Evolutionary conservation across 73 alveolate genomes (phyloP).

Genomic region (Uronychia setigera): DNA sequence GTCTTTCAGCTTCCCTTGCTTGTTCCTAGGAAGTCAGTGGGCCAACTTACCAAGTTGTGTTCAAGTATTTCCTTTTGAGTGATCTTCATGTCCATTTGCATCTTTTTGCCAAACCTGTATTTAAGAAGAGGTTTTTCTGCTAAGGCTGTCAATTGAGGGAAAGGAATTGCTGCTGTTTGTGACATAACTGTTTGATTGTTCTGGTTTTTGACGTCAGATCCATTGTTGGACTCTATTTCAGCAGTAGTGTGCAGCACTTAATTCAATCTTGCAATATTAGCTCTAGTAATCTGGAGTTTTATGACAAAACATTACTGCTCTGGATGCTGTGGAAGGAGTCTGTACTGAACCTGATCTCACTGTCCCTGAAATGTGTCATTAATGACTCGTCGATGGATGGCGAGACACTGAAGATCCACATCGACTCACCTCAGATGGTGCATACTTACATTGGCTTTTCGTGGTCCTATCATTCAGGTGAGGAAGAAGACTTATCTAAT

Average conservation of each 20-base stretch:
- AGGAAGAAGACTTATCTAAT: too few species aligned
- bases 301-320: background rate
- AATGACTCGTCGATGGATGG: background rate
- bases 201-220: background rate
- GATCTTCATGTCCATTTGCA: conserved; percentile 1
- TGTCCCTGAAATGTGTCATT: background rate
- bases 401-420: background rate
- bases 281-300: background rate
- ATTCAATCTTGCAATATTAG: background rate
- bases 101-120: conserved; percentile 13
- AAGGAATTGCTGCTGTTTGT: background rate
- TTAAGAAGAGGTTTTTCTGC: background rate
- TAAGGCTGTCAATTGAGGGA: background rate
- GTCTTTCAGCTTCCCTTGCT: background rate
- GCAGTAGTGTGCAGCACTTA: background rate
- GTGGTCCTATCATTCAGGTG: background rate
- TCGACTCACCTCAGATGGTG: background rate
- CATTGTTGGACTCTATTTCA: background rate
- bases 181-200: too few species aligned
- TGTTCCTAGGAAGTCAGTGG: background rate
- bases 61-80: conserved; percentile 29
- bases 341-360: background rate
- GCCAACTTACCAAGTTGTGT: background rate
- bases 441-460: background rate
- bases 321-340: background rate